Percentiles rank a stretch among this genome's conserved stretches.
phyloP scores from a whole-genome alignment of 441 rosid species.

The Isatis lusitanica region DNA sequence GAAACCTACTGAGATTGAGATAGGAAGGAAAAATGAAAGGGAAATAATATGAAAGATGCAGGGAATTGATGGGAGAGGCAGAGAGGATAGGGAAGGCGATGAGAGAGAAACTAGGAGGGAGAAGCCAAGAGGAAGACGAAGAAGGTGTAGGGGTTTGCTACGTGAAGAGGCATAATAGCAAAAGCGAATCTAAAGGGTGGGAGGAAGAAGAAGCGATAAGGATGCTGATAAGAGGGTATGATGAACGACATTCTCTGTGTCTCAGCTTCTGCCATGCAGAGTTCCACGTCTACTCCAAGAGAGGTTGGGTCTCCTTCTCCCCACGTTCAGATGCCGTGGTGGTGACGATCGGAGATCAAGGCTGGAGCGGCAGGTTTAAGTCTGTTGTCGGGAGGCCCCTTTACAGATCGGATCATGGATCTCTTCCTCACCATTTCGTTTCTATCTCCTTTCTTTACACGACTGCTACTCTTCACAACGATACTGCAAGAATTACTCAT shows the following conservation, averaged over 20 bases:
- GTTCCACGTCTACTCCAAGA: conserved; percentile 84
- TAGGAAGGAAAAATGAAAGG: neutral
- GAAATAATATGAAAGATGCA: conserved; percentile 32
- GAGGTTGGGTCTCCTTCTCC: conserved; percentile 75
- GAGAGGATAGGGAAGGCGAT: conserved; percentile 58
- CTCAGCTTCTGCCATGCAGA: conserved; percentile 60
- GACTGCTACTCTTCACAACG: neutral
- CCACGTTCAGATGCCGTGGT: conserved; percentile 61
- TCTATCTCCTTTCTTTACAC: conserved; percentile 72
- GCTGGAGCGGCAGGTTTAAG: conserved; percentile 68
- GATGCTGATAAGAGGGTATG: conserved; percentile 72
- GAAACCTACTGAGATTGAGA: conserved; percentile 10
- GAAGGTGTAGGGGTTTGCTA: conserved; percentile 43
- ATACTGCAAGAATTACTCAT: conserved; percentile 29
- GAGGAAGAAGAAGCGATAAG: conserved; percentile 62
- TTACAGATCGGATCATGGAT: conserved; percentile 38
- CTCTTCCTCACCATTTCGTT: conserved; percentile 41
- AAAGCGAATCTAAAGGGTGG: conserved; percentile 31
- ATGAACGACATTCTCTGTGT: conserved; percentile 67
- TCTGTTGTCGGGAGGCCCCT: conserved; percentile 75
- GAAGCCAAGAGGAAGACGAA: conserved; percentile 19
- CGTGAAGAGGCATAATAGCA: conserved; percentile 44
- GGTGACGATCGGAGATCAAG: conserved; percentile 71
- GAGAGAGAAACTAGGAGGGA: conserved; percentile 30
- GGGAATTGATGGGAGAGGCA: conserved; percentile 64